Conservation (phyloP, 441 rosid species). For the Erysimum cheiri region DNA sequence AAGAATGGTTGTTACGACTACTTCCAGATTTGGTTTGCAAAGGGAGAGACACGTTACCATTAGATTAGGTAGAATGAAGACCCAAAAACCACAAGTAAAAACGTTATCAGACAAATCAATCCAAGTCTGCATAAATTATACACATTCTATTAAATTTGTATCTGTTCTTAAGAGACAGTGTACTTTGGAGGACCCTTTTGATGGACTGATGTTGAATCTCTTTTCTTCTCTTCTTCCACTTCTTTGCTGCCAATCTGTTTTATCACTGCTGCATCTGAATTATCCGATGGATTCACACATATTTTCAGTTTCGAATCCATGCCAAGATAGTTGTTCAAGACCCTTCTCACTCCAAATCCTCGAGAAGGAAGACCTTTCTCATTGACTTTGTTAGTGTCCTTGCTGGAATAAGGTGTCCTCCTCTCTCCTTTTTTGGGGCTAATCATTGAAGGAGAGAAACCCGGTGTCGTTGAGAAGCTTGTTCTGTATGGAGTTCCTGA, state of each 20-base stretch:
- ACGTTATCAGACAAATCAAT: slow-evolving; percentile 24
- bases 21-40: not conserved
- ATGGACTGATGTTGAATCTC: slow-evolving; percentile 42
- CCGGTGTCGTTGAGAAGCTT: slow-evolving; percentile 54
- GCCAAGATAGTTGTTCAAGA: slow-evolving; percentile 69
- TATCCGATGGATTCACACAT: slow-evolving; percentile 54
- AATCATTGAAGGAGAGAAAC: slow-evolving; percentile 54
- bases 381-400: slow-evolving; percentile 45
- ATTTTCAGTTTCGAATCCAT: slow-evolving; percentile 63
- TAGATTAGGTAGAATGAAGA: not conserved
- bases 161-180: slow-evolving; percentile 36
- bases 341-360: slow-evolving; percentile 83
- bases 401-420: slow-evolving; percentile 52
- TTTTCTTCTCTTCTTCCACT: slow-evolving; percentile 44
- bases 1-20: slow-evolving; percentile 2
- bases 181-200: slow-evolving; percentile 49
- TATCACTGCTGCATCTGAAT: slow-evolving; percentile 43
- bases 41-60: slow-evolving; percentile 10
- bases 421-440: slow-evolving; percentile 61
- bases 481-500: slow-evolving; percentile 62
- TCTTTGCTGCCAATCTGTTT: slow-evolving; percentile 41
- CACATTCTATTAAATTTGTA: not conserved
- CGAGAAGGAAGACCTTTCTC: slow-evolving; percentile 53
- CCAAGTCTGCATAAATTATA: slow-evolving; percentile 20
- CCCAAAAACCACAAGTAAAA: slow-evolving; percentile 21